phyloP scores from a whole-genome alignment of 768 basidiomycete genomes.

The Lentinus tigrinus region DNA sequence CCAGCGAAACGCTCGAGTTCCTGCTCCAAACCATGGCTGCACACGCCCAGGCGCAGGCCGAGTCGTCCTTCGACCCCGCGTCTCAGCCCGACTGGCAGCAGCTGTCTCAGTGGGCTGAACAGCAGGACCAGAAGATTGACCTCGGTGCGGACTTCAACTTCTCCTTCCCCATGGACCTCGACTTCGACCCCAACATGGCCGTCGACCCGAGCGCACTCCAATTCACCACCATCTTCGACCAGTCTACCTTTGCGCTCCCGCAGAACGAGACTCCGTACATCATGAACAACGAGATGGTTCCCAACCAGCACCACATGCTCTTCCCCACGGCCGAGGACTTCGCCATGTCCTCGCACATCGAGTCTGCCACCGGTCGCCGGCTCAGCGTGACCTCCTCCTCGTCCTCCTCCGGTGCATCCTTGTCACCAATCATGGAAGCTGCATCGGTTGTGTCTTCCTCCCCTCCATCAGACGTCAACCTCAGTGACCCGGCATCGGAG shows the following conservation, averaged over 20 bases:
- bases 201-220: constrained; percentile 68
- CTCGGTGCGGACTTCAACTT: constrained; percentile 41
- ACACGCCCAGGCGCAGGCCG: constrained; percentile 7
- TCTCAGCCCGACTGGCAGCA: constrained; percentile 51
- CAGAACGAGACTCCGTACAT: constrained; percentile 4
- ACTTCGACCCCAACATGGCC: constrained; percentile 55
- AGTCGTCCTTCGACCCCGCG: constrained; percentile 11
- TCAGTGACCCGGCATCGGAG: constrained; percentile 33
- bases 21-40: constrained; percentile 29
- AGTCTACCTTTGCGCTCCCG: constrained; percentile 14
- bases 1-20: constrained; percentile 25
- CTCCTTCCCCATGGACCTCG: constrained; percentile 54
- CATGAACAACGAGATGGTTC: constrained; percentile 11
- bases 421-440: constrained; percentile 48
- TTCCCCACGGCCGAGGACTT: constrained; percentile 16
- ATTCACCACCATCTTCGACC: constrained; percentile 36
- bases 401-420: constrained; percentile 51
- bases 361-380: constrained; percentile 33
- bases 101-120: constrained; percentile 42
- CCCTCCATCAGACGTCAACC: constrained; percentile 21
- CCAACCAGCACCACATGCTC: constrained; percentile 7
- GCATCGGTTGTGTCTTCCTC: constrained; percentile 27
- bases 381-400: constrained; percentile 56
- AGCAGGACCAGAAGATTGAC: constrained; percentile 36
- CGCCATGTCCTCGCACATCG: constrained; percentile 16